Evolutionary conservation across 2,329 filamentous ascomycete genomes (phyloP), one percentile per base, ranked within the genome.

Genomic region (Diaporthe caulivora): DNA sequence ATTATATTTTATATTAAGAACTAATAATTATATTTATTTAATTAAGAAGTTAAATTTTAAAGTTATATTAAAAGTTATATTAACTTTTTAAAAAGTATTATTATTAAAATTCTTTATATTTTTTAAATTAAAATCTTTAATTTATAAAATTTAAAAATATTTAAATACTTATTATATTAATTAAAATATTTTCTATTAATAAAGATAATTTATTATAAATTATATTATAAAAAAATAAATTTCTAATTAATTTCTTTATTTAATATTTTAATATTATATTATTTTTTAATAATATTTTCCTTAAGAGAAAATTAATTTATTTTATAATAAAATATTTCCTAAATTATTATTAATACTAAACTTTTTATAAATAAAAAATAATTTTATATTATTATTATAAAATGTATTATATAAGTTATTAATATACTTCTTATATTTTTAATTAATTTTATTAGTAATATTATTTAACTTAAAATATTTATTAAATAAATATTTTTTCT

Each of bases 1-100:
- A 47, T 64, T 47, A 47, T 64, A 64, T 47, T 47, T 64, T 64
- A 64, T 64, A 64, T 64, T 47, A 47, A 64, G 5, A 31, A 49
- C 31, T 7, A 47, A 11, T 29, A 44, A 49, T 1, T 31, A 49
- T 15, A 11, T 9, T 18, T 31, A 11, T n/a, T 64, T 47, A 18
- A 64, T 21, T 11, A 29, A 44, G 18, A 44, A 9, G 18, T 64
- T 26, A 13, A 31, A 13, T 34, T 31, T 11, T 64, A 64, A 6
- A 1, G 9, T 24, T 29, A 64, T 47, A 47, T 49, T 31, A 44
- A 64, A 4, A 8, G 26, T 10, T 18, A 64, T 47, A 47, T 64
- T 31, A 44, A 49, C 26, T 62, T 29, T 4, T 29, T 44, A 44
- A 9, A 26, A 26, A 3, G 2, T 0, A 11, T 64, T 64, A 31